phyloP scores from a whole-genome alignment of 176 grass and related monocot genomes.

The Puccinellia tenuiflora region DNA sequence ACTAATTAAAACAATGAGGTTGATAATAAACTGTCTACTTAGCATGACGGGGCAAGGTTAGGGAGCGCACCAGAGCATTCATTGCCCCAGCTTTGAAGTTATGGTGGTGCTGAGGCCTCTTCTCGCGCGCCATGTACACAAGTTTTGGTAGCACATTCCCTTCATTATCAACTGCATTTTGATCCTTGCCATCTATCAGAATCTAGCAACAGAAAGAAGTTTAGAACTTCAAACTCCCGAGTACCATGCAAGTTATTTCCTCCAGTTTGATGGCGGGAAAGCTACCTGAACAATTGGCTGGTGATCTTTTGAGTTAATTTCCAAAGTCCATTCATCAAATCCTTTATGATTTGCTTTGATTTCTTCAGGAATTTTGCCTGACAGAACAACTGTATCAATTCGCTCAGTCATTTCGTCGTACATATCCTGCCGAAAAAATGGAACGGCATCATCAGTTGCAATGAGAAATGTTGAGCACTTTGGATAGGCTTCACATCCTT shows the following conservation, averaged over 20 bases:
- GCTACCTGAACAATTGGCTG: slow-evolving; percentile 70
- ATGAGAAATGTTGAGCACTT: not conserved
- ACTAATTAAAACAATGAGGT: not conserved
- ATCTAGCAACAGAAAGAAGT: slow-evolving; percentile 35
- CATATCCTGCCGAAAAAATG: slow-evolving; percentile 34
- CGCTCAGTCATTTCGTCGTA: slow-evolving; percentile 52
- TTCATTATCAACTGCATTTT: slow-evolving; percentile 26
- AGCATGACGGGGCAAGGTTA: not conserved
- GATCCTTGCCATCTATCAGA: slow-evolving; percentile 51
- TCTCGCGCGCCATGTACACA: slow-evolving; percentile 88
- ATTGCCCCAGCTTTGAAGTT: slow-evolving; percentile 92
- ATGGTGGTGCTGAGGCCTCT: slow-evolving; percentile 62
- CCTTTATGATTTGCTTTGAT: slow-evolving; percentile 48
- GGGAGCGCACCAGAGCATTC: slow-evolving; percentile 59
- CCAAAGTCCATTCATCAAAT: slow-evolving; percentile 58
- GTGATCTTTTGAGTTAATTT: slow-evolving; percentile 37
- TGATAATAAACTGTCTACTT: not conserved
- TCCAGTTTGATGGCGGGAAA: not conserved
- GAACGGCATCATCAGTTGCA: not conserved
- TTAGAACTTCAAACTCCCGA: not conserved
- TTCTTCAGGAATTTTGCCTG: slow-evolving; percentile 44
- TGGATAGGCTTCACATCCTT: not conserved
- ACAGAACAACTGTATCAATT: slow-evolving; percentile 36
- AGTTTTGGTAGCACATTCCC: slow-evolving; percentile 52
- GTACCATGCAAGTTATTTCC: not conserved